Percentiles rank a stretch among this genome's conserved stretches.
phyloP scores from a whole-genome alignment of 2,329 filamentous ascomycete genomes.

The Colletotrichum godetiae region DNA sequence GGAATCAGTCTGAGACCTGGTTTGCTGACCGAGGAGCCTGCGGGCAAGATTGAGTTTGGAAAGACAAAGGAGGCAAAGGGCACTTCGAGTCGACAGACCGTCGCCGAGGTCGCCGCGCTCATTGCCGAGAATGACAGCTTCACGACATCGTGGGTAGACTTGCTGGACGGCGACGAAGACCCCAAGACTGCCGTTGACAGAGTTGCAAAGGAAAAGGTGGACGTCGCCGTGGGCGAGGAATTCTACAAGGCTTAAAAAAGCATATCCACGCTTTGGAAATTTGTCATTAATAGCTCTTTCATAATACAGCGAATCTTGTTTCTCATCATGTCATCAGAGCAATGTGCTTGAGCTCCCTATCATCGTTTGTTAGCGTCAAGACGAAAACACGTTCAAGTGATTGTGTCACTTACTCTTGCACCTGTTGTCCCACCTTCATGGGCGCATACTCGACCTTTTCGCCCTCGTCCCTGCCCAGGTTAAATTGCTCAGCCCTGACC shows the following conservation, averaged over 20 bases:
- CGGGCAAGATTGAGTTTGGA: constrained; percentile 59
- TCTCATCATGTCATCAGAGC: constrained; percentile 53
- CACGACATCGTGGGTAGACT: constrained; percentile 65
- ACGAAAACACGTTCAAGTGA: too few species aligned
- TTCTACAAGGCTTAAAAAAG: constrained; percentile 40
- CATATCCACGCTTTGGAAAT: neutral
- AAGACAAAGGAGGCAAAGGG: constrained; percentile 53
- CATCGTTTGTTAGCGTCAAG: neutral
- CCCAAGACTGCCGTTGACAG: constrained; percentile 59
- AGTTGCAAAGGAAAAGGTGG: constrained; percentile 60
- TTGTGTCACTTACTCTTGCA: constrained; percentile 59
- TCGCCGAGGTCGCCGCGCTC: constrained; percentile 67
- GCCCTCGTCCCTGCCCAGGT: constrained; percentile 65
- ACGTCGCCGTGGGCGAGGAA: constrained; percentile 64
- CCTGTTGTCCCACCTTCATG: constrained; percentile 70
- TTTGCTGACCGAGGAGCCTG: constrained; percentile 60
- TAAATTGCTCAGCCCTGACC: constrained; percentile 59
- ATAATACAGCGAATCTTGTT: constrained; percentile 16
- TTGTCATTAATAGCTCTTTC: constrained; percentile 21
- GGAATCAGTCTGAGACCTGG: constrained; percentile 67
- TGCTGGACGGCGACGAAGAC: constrained; percentile 64
- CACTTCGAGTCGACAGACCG: constrained; percentile 65
- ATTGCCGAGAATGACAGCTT: constrained; percentile 62
- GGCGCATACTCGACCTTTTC: constrained; percentile 57
- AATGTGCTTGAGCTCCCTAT: constrained; percentile 64